A percentile compares a stretch with the other conserved stretches of the same genome.
phyloP scores from a whole-genome alignment of 352 stramenopile species.

The Phytophthora multivora region DNA sequence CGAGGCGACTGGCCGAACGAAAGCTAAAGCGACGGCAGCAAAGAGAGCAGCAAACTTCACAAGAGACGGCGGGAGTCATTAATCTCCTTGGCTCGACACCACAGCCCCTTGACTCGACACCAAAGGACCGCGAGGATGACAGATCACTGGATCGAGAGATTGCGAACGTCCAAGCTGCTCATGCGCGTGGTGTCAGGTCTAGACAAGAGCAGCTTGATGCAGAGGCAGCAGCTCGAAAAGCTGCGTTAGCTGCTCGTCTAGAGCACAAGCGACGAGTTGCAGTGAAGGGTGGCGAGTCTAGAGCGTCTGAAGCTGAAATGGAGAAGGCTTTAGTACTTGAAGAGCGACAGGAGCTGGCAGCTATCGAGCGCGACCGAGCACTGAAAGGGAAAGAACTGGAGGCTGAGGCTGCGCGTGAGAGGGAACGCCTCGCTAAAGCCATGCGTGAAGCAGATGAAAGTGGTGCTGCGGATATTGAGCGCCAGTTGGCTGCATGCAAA shows the following conservation, averaged over 20 bases:
- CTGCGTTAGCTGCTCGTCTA: slow-evolving; percentile 34
- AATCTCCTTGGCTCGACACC: too few species aligned
- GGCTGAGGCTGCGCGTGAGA: slow-evolving; percentile 33
- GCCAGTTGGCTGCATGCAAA: slow-evolving; percentile 42
- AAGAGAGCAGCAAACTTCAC: not conserved
- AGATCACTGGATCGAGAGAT: slow-evolving; percentile 29
- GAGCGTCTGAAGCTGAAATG: slow-evolving; percentile 4
- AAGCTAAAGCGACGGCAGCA: slow-evolving; percentile 15
- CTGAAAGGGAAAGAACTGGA: slow-evolving; percentile 29
- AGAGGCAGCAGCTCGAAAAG: slow-evolving; percentile 39
- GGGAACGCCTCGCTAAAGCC: slow-evolving; percentile 19
- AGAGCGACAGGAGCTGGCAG: slow-evolving; percentile 35
- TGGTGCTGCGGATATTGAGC: slow-evolving; percentile 39
- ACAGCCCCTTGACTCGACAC: not conserved
- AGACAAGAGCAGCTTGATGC: slow-evolving; percentile 35
- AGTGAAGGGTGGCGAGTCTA: not conserved
- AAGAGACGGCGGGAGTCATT: not conserved
- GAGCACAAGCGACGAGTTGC: slow-evolving; percentile 33
- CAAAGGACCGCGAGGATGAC: slow-evolving; percentile 19
- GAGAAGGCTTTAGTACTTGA: slow-evolving; percentile 28
- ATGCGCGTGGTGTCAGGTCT: slow-evolving; percentile 29
- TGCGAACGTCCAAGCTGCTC: slow-evolving; percentile 34
- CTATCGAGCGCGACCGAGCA: slow-evolving; percentile 35
- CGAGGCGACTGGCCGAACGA: slow-evolving; percentile 21
- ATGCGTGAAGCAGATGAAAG: slow-evolving; percentile 26